Conservation (phyloP, 2,329 filamentous ascomycete species). For the Basipetospora chlamydospora region DNA sequence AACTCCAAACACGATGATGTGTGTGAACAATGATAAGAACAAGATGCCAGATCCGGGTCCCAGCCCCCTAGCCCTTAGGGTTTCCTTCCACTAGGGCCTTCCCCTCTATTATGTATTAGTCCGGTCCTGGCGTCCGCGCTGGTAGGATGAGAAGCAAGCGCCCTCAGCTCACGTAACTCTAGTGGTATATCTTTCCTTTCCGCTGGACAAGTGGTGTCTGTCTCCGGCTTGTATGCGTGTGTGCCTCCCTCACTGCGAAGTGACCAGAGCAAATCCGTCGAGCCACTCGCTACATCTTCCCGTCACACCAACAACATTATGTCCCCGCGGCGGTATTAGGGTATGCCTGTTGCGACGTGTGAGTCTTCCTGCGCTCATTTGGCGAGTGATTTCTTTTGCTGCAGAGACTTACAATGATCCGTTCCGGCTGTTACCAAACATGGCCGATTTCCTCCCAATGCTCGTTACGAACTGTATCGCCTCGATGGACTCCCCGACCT, state of each 20-base stretch:
- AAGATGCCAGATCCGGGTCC: no score
- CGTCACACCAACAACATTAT: constrained; percentile 74
- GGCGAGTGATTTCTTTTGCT: background rate
- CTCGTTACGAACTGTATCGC: constrained; percentile 83
- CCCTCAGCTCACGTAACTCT: no score
- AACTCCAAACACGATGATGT: no score
- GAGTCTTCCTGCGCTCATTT: constrained; percentile 4
- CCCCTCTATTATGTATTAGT: no score
- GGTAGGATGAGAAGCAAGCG: no score
- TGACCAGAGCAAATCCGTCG: constrained; percentile 73
- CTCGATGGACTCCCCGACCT: constrained; percentile 72
- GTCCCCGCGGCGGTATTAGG: constrained; percentile 78
- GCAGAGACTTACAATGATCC: constrained; percentile 61
- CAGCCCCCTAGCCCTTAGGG: no score
- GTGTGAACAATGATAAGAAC: no score
- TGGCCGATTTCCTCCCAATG: constrained; percentile 66
- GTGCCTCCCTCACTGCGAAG: constrained; percentile 16
- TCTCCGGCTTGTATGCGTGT: no score
- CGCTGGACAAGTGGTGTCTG: no score
- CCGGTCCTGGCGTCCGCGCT: no score
- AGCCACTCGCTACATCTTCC: constrained; percentile 72
- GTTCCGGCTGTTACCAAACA: constrained; percentile 70
- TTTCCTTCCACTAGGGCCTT: no score
- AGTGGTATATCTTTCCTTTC: no score
- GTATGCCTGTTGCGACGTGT: constrained; percentile 48